Percentiles rank a stretch among this genome's conserved stretches.
Evolutionary conservation across 352 stramenopile species (phyloP).

Genomic region (Globisporangium middletonii): DNA sequence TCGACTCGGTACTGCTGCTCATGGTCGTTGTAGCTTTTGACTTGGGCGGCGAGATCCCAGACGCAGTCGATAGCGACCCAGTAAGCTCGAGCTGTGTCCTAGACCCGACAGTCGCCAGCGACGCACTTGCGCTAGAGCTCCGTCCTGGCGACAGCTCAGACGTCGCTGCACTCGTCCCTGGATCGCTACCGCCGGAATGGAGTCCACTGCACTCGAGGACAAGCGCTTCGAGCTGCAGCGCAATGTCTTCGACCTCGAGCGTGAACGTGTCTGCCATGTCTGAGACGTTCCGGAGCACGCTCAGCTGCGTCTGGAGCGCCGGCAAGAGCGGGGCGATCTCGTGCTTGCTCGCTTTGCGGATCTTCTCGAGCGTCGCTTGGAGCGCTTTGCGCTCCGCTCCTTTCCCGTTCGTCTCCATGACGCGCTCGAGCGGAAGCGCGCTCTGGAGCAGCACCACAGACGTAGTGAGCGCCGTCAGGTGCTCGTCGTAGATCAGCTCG

Average conservation of each 20-base stretch:
- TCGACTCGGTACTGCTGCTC: conserved; percentile 3
- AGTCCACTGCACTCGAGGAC: conserved; percentile 17
- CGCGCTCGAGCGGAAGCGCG: conserved; percentile 44
- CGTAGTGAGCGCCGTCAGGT: conserved; percentile 35
- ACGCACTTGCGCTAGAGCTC: neutral
- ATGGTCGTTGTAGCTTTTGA: neutral
- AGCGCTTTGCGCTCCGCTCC: conserved; percentile 50
- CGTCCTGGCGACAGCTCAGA: neutral
- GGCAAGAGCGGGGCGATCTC: conserved; percentile 71
- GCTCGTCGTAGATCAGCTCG: conserved; percentile 75
- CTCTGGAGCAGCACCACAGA: conserved; percentile 47
- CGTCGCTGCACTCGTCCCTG: neutral
- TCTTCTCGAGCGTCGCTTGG: conserved; percentile 73
- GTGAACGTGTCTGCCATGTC: conserved; percentile 54
- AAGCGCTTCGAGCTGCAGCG: conserved; percentile 37
- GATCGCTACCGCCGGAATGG: neutral
- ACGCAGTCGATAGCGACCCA: neutral
- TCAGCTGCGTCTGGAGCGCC: conserved; percentile 52
- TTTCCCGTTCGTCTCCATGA: conserved; percentile 85
- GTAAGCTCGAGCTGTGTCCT: no score
- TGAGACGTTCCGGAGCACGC: conserved; percentile 33
- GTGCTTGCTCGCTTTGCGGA: conserved; percentile 70
- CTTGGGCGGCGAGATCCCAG: neutral
- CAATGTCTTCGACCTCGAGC: conserved; percentile 44
- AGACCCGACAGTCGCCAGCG: neutral